Base-by-base conservation (phyloP, 1,284 basidiomycete genomes). In the Tremellales sp. region DNA sequence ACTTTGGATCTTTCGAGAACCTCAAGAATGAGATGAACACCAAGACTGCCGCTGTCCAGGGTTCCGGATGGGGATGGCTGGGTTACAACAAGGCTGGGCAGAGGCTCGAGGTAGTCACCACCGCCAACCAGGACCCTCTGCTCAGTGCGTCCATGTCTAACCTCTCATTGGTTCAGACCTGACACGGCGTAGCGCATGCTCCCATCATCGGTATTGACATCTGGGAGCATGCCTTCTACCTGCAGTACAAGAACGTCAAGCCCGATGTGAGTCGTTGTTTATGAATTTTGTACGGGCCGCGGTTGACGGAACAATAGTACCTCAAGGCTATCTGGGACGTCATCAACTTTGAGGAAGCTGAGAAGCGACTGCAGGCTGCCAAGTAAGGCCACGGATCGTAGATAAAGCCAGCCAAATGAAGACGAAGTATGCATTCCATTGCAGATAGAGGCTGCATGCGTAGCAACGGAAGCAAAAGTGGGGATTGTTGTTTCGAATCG, bases 61-160 rank as follows among this genome's bases (percentile, higher is more conserved):
- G 94, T 41, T 92, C 88, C 57, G 96, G 94, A 19, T 98, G 94
- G 96, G 93, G 91, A 45, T 97, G 94, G 94, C 81, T 97, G n/a
- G 89, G 87, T 36, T 87, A 82, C 72, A 87, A 87, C 75, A 64
- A 80, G 31, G 66, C 68, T 21, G 82, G 79, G 44, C 84, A 86
- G 76, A 85, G 82, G 74, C 83, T 97, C 40, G 90, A 94, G 73
- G 81, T 93, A 49, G 83, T 86, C 49, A 93, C 92, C 35, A 97
- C 94, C 24, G 78, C 90, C 31, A 97, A 98, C 80, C 96, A 98
- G 79, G 96, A 98, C 73, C 96, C 96, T 45, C 79, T 97, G 47
- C 81, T 96, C 47, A 67, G 78, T 73, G 44, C 52, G 74, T 67
- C 39, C 13, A 40, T n/a, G 8, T 40, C 21, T 21, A 21, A 40